phyloP scores from a whole-genome alignment of 371 early-diverging fungal genomes.

The Mucor irregularis region DNA sequence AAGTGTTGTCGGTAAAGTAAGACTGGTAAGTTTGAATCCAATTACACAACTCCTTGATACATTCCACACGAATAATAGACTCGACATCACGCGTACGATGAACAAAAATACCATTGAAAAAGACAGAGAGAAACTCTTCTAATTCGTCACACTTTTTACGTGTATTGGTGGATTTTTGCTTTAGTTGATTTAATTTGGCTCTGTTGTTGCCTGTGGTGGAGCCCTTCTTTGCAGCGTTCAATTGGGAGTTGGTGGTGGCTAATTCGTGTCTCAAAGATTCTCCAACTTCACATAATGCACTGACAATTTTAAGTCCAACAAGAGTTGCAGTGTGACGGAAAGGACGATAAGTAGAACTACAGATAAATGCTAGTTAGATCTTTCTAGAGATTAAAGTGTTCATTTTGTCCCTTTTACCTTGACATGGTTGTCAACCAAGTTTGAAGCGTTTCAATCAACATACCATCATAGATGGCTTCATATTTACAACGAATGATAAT shows the following conservation, averaged over 20 bases:
- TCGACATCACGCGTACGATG: constrained; percentile 91
- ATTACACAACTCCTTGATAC: constrained; percentile 72
- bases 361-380: not conserved
- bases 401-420: constrained; percentile 28
- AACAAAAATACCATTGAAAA: constrained; percentile 83
- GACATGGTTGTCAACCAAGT: constrained; percentile 61
- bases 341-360: constrained; percentile 77
- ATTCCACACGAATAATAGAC: constrained; percentile 81
- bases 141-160: constrained; percentile 32
- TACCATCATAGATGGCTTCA: constrained; percentile 60
- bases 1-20: constrained; percentile 69
- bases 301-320: constrained; percentile 60
- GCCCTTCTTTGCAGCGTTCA: constrained; percentile 33
- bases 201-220: constrained; percentile 5
- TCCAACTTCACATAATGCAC: constrained; percentile 62
- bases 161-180: constrained; percentile 16
- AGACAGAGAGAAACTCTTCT: constrained; percentile 52
- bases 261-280: constrained; percentile 58
- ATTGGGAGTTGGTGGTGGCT: constrained; percentile 67
- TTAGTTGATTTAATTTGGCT: constrained; percentile 15
- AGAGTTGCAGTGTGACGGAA: constrained; percentile 89
- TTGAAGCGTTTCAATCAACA: constrained; percentile 54
- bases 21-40: constrained; percentile 77
- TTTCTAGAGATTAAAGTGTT: not conserved
- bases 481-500: constrained; percentile 64